phyloP scores from a whole-genome alignment of 129 eudicot genomes.

The Saussurea involucrata region DNA sequence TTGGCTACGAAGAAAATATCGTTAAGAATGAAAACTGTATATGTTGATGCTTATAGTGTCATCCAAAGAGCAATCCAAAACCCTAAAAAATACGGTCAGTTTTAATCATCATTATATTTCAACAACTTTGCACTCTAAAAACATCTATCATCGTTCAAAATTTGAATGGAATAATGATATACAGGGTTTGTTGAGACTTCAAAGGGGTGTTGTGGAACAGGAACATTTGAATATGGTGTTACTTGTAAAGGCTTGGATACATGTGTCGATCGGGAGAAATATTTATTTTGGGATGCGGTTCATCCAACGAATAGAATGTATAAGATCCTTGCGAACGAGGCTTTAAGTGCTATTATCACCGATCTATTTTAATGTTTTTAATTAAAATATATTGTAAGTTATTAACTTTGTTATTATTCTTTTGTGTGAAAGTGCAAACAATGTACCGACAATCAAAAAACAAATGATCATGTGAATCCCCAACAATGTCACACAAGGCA shows the following conservation, averaged over 20 bases:
- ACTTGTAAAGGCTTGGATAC: conserved; percentile 50
- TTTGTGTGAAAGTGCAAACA: background rate
- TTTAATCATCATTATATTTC: background rate
- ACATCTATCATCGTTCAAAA: background rate
- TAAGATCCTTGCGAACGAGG: conserved; percentile 49
- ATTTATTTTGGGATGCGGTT: conserved; percentile 69
- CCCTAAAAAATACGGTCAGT: conserved; percentile 52
- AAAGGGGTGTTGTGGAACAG: conserved; percentile 73
- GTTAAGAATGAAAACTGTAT: conserved; percentile 27
- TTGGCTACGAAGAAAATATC: conserved; percentile 16
- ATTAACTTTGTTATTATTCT: background rate
- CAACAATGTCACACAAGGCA: no score
- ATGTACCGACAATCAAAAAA: no score
- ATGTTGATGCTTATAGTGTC: conserved; percentile 37
- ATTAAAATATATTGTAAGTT: background rate
- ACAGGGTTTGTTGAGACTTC: conserved; percentile 54
- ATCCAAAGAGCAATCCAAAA: conserved; percentile 39
- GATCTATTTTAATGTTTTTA: conserved; percentile 1
- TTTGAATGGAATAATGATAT: background rate
- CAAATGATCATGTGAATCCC: no score
- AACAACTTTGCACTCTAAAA: background rate
- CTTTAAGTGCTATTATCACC: conserved; percentile 23
- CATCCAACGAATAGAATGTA: conserved; percentile 53
- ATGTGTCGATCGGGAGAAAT: conserved; percentile 42
- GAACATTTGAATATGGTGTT: conserved; percentile 46